Percentiles rank a stretch among this genome's conserved stretches.
phyloP scores from a whole-genome alignment of 305 asterid genomes.

The Withania somnifera region DNA sequence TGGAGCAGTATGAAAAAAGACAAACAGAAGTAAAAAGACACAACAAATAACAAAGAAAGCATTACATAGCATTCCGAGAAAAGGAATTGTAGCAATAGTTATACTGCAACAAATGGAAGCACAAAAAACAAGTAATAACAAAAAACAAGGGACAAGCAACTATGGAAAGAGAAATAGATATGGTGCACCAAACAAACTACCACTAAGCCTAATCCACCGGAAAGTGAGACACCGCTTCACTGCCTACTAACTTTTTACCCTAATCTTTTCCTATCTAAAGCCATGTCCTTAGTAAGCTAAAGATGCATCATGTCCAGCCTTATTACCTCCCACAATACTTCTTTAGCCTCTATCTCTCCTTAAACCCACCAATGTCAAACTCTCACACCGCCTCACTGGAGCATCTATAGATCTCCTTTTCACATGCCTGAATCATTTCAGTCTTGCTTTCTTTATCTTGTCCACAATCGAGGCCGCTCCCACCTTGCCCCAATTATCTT shows the following conservation, averaged over 20 bases:
- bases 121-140: not conserved
- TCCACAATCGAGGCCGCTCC: not conserved
- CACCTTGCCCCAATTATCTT: not conserved
- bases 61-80: not conserved
- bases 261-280: not conserved
- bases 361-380: not conserved
- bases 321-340: not conserved
- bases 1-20: not conserved
- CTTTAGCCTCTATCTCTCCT: not conserved
- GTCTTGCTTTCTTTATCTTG: not conserved
- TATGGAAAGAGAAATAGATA: not conserved
- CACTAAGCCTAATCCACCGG: not conserved
- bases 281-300: not conserved
- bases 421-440: not conserved
- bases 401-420: not conserved
- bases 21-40: not conserved
- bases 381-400: not conserved
- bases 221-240: not conserved
- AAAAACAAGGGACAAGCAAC: not conserved
- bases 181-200: not conserved
- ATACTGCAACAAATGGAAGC: not conserved
- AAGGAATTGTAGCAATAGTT: not conserved
- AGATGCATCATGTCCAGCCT: not conserved
- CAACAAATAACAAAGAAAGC: not conserved
- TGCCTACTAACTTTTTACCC: not conserved